These are phyloP conservation scores for Diplodia sapinea DNA, from an alignment of 2,329 filamentous ascomycete genomes.

Conservation along the genomic window DNA sequence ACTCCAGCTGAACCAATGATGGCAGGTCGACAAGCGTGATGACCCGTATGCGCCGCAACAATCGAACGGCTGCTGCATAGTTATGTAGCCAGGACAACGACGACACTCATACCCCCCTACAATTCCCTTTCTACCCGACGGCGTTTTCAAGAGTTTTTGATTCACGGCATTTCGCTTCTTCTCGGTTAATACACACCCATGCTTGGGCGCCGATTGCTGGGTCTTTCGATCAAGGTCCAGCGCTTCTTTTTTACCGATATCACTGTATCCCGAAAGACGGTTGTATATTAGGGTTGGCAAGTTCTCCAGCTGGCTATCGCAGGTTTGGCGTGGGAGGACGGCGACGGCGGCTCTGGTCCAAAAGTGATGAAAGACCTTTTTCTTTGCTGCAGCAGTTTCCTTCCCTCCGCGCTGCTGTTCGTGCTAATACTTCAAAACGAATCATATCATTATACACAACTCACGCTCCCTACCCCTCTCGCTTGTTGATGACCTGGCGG, in stretches of 20 bases:
- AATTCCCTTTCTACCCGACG: constrained; percentile 30
- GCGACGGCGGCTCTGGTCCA: constrained; percentile 25
- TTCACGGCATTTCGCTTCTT: constrained; percentile 30
- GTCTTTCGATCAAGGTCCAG: constrained; percentile 25
- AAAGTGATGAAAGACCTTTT: constrained; percentile 30
- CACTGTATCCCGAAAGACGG: constrained; percentile 31
- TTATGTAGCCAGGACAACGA: constrained; percentile 70
- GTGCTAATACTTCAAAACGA: constrained; percentile 30
- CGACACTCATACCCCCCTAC: constrained; percentile 25
- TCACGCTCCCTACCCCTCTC: background rate
- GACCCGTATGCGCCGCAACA: constrained; percentile 98
- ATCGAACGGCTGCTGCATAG: constrained; percentile 87
- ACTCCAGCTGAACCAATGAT: constrained; percentile 31
- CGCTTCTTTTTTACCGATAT: constrained; percentile 23
- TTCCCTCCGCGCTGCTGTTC: constrained; percentile 14
- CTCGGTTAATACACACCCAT: constrained; percentile 31
- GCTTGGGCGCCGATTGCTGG: constrained; percentile 28
- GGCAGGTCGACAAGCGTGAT: constrained; percentile 85
- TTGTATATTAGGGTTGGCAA: constrained; percentile 32
- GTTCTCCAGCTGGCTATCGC: constrained; percentile 26
- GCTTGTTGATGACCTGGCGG: constrained; percentile 8
- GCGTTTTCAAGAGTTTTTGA: constrained; percentile 32
- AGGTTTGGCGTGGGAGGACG: constrained; percentile 16
- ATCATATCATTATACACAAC: constrained; percentile 4
- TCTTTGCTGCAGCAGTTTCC: constrained; percentile 15